Evolutionary conservation across 2,329 filamentous ascomycete genomes (phyloP).

Genomic region (Hymenoscyphus fructigenus): DNA sequence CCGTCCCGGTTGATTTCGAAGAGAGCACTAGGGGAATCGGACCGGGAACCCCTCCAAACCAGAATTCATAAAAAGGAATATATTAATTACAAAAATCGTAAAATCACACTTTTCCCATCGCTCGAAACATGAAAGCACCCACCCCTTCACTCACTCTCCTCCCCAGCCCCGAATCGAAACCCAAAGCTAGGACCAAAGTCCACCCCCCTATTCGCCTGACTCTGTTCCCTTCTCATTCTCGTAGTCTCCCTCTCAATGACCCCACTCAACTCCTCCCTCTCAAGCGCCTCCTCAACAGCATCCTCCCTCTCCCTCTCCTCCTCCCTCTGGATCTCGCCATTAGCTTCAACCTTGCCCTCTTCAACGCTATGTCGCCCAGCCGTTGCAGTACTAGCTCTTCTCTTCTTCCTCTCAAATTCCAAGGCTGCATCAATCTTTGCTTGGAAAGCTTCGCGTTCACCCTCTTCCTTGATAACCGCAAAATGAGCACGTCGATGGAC

Average conservation of each 20-base stretch:
- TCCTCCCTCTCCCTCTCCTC: constrained; percentile 25
- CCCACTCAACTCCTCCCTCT: constrained; percentile 14
- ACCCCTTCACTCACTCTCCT: neutral
- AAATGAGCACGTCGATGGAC: constrained; percentile 37
- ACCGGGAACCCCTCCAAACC: too few relatives aligned
- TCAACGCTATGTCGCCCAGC: constrained; percentile 5
- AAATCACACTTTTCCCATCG: too few relatives aligned
- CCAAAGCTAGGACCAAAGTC: constrained; percentile 29
- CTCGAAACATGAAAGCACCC: too few relatives aligned
- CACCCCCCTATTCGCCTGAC: constrained; percentile 10
- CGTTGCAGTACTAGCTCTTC: constrained; percentile 6
- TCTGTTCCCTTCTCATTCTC: constrained; percentile 8
- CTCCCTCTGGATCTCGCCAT: constrained; percentile 13
- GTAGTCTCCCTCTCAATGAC: constrained; percentile 17
- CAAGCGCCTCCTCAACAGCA: neutral
- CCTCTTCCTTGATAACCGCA: constrained; percentile 33
- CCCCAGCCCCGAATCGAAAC: neutral
- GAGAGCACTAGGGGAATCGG: too few relatives aligned
- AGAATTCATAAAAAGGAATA: too few relatives aligned
- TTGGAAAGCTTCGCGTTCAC: constrained; percentile 28
- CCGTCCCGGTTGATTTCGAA: too few relatives aligned
- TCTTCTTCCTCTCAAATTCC: constrained; percentile 27
- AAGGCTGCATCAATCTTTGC: constrained; percentile 33
- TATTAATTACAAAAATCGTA: too few relatives aligned
- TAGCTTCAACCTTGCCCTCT: neutral